These are phyloP conservation scores for Nakazawaea ishiwadae DNA, from an alignment of 805 yeast species.

Conservation along the genomic window DNA sequence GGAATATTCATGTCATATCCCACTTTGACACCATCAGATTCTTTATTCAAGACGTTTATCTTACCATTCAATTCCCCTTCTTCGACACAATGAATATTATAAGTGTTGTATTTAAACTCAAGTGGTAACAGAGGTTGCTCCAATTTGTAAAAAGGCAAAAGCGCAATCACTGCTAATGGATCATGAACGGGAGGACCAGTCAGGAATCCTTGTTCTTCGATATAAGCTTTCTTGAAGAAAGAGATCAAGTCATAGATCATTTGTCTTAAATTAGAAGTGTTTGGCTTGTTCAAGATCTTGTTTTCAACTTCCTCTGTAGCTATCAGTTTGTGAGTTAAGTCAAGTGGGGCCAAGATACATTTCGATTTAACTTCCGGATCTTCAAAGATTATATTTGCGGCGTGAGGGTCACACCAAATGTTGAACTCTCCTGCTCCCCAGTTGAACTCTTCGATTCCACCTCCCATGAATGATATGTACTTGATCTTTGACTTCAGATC, in stretches of 20 bases:
- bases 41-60: constrained; percentile 13
- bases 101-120: constrained; percentile 17
- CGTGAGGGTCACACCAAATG: constrained; percentile 68
- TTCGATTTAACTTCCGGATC: constrained; percentile 43
- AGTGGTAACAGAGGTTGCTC: constrained; percentile 14
- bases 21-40: constrained; percentile 32
- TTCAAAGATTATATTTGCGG: constrained; percentile 54
- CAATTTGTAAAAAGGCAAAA: constrained; percentile 40
- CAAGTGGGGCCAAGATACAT: constrained; percentile 57
- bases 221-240: constrained; percentile 43
- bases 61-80: constrained; percentile 27
- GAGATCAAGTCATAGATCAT: constrained; percentile 50
- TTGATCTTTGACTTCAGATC: constrained; percentile 25
- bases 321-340: constrained; percentile 63
- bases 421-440: constrained; percentile 68
- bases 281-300: constrained; percentile 29
- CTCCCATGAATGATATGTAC: constrained; percentile 36
- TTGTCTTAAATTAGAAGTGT: constrained; percentile 41
- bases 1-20: constrained; percentile 33
- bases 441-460: constrained; percentile 28
- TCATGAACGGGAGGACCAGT: constrained; percentile 79
- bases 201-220: constrained; percentile 34
- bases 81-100: constrained; percentile 15
- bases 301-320: constrained; percentile 39
- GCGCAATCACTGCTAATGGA: constrained; percentile 62